Base-by-base conservation (phyloP, 2,329 filamentous ascomycete genomes). In the Rutstroemia sp. region DNA sequence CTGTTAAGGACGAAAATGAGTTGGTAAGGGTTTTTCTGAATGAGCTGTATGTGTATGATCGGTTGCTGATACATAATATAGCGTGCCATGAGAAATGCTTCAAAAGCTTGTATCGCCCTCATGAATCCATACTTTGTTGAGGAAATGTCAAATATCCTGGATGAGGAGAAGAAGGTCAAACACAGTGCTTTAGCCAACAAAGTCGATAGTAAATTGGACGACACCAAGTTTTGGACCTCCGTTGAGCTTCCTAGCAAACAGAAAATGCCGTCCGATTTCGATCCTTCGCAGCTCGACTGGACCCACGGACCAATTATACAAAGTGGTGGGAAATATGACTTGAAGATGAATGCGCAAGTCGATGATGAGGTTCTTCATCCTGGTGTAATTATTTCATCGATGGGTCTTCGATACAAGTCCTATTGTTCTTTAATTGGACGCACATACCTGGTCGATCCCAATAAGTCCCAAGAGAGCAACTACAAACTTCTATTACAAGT, bases 81-180 rank as follows among this genome's bases (percentile, higher is more conserved):
- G 80, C 89, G 92, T 63, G 87, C 90, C 10, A 96, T 99, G 80
- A 86, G 95, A 69, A 95, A 92, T 64, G 91, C 92, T 4, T 94
- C 94, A 55, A 88, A 94, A 69, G 92, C 94, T 48, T 96, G 92
- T 65, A 92, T 95, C 63, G 92, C 91, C 58, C 78, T 97, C 59
- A 95, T 97, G 86, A 90, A 90, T 51, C 90, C 92, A 58, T 99
- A 94, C 73, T 97, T 97, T 71, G 86, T 99, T 63, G 94, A 99
- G 69, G 92, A 96, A 71, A 97, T 99, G 92, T 96, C 92, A 51
- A 87, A 88, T 65, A 87, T 97, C 52, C 83, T 99, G 59, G 94
- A 99, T 69, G 87, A 92, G 64, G 95, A 97, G 72, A 96, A 96
- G 78, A 96, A 96, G 70, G 90, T 97, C 69, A 94, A 91, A 61